Percentiles rank a stretch among this genome's conserved stretches.
Conservation (phyloP, 2,329 filamentous ascomycete genomes). For the Microascus cirrosus region DNA sequence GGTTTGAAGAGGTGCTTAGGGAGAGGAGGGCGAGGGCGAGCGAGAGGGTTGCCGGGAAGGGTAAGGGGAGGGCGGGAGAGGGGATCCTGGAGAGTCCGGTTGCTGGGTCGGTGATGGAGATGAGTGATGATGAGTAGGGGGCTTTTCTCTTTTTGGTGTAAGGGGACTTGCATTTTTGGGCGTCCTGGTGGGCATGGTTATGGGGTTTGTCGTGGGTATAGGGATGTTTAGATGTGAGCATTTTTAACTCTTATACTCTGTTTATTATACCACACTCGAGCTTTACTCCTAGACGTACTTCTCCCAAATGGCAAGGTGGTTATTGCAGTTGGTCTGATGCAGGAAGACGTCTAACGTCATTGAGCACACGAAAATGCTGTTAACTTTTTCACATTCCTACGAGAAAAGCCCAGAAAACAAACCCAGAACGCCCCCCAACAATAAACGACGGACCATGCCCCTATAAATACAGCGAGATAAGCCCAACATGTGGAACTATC, state of each 20-base stretch:
- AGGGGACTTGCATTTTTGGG: too few relatives aligned
- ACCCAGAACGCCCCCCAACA: neutral
- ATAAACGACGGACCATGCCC: neutral
- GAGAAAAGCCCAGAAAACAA: neutral
- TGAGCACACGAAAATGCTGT: neutral
- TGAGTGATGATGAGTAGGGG: constrained; percentile 40
- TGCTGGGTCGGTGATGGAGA: constrained; percentile 40
- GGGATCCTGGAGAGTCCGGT: constrained; percentile 19
- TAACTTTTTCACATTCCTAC: neutral
- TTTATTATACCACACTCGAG: too few relatives aligned
- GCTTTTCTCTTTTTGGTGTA: neutral
- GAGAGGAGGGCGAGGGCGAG: constrained; percentile 32
- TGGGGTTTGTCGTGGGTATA: too few relatives aligned
- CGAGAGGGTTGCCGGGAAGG: constrained; percentile 21
- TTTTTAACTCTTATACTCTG: too few relatives aligned
- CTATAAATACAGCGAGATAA: neutral
- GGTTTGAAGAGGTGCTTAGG: constrained; percentile 42
- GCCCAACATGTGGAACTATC: neutral
- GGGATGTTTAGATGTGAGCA: too few relatives aligned
- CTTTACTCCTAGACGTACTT: too few relatives aligned
- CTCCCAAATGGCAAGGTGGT: too few relatives aligned
- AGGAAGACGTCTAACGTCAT: too few relatives aligned
- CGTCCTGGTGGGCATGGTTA: too few relatives aligned
- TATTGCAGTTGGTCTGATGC: too few relatives aligned
- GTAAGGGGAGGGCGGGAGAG: constrained; percentile 29